Base-by-base conservation (phyloP, 163 green algal species). In the Scenedesmus sp. region DNA sequence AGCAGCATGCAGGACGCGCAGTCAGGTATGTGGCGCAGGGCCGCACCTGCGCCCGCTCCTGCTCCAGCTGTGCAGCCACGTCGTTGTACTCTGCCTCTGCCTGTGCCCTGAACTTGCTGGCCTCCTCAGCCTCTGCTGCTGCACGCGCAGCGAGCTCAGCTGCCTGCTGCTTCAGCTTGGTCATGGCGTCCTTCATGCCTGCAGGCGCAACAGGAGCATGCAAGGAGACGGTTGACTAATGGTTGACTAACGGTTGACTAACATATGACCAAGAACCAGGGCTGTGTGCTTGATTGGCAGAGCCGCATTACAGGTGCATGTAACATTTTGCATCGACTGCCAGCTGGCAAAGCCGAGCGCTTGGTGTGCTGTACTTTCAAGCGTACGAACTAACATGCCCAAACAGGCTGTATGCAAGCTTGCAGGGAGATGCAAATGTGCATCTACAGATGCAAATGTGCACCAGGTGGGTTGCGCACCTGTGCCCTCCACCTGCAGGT, bases 111-210 rank as follows among this genome's bases (percentile, higher is more conserved):
- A 83, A 88, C 64, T 76, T 34, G 10, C 64, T 84, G 12, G 86
- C 91, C 57, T 91, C 86, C 6, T 91, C 91, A 5, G 85, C 85
- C 6, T 91, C 91, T 20, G 91, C 77, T 57, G 85, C 85, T 54
- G 91, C 90, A 18, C 74, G 70, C 1, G 83, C 90, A 23, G 90
- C 90, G 2, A 93, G 73, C 15, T 90, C 90, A 59, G 64, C 66
- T 23, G 88, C 88, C 83, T 92, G 88, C 88, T 92, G 88, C 88
- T 88, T 92, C n/a, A 92, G 82, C 81, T 88, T 88, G 10, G 82
- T 73, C 90, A 93, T 93, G 52, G 90, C 90, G 23, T 93, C 90
- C 83, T 93, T 93, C 90, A 93, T 93, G 84, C 90, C 82, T 91
- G 76, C n/a, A 86, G 13, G 23, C 54, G 20, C 70, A 79, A 1